A percentile compares a stretch with the other conserved stretches of the same genome.
phyloP scores from a whole-genome alignment of 495 filamentous ascomycete genomes.

The Xylaria nigripes region DNA sequence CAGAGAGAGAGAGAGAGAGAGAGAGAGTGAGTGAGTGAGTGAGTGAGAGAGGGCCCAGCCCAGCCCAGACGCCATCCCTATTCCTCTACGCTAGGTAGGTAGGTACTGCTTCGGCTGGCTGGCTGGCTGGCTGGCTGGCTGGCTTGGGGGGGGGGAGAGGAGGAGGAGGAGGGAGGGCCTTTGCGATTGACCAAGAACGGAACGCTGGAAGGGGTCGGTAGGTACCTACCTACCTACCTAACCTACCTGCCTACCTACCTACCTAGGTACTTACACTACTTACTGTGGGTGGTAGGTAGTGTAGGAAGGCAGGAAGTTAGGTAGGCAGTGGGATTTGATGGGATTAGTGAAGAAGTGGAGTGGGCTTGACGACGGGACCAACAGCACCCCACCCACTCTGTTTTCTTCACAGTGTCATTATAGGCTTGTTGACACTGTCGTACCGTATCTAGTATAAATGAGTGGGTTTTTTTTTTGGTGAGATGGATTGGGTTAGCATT shows the following conservation, averaged over 20 bases:
- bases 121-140: constrained; percentile 17
- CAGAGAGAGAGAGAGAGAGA: neutral
- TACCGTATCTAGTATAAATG: neutral
- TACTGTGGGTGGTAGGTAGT: constrained; percentile 8
- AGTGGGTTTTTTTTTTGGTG: neutral
- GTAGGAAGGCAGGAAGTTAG: constrained; percentile 14
- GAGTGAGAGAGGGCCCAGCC: neutral
- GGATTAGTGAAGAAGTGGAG: constrained; percentile 12
- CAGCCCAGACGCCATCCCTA: constrained; percentile 1
- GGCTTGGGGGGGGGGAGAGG: no score
- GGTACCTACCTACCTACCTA: no score
- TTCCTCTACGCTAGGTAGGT: neutral
- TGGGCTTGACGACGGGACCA: constrained; percentile 15
- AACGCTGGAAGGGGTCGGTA: no score
- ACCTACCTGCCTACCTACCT: no score
- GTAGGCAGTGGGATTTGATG: constrained; percentile 20
- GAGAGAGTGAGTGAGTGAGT: neutral
- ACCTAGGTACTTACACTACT: no score
- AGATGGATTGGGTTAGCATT: constrained; percentile 3
- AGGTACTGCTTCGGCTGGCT: constrained; percentile 3
- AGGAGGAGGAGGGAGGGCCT: no score
- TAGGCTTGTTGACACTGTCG: neutral
- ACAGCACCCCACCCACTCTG: neutral
- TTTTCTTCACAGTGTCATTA: neutral
- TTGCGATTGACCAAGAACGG: constrained; percentile 6